Evolutionary conservation across 257 asterid species (phyloP).

Genomic region (Nicotiana attenuata): DNA sequence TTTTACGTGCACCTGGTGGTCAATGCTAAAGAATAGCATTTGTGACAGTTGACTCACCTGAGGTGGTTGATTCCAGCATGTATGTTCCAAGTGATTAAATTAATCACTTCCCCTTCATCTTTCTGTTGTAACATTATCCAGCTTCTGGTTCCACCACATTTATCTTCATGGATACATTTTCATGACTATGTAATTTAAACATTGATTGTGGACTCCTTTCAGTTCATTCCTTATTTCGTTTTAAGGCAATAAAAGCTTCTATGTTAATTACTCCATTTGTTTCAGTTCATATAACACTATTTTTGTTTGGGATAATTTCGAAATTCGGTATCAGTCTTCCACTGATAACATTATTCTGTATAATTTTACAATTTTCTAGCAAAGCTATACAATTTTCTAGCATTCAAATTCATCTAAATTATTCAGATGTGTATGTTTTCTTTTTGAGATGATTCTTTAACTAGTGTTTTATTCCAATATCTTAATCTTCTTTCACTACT

Average conservation of each 20-base stretch:
- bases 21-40: conserved; percentile 37
- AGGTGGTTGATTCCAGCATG: conserved; percentile 59
- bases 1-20: conserved; percentile 75
- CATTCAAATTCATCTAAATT: too few species aligned
- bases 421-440: too few species aligned
- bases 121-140: not conserved
- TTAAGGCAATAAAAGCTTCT: not conserved
- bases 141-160: not conserved
- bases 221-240: not conserved
- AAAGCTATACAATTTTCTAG: too few species aligned
- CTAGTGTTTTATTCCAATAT: too few species aligned
- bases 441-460: not conserved
- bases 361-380: too few species aligned
- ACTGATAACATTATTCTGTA: not conserved
- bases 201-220: not conserved
- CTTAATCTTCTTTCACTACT: too few species aligned
- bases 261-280: not conserved
- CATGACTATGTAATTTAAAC: not conserved
- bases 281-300: not conserved
- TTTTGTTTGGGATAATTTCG: too few species aligned
- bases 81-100: conserved; percentile 19
- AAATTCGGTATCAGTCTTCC: not conserved
- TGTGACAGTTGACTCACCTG: conserved; percentile 65
- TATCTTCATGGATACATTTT: not conserved
- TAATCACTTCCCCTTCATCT: not conserved